Conservation (phyloP, 73 alveolate genomes). For the Tetrahymena borealis region DNA sequence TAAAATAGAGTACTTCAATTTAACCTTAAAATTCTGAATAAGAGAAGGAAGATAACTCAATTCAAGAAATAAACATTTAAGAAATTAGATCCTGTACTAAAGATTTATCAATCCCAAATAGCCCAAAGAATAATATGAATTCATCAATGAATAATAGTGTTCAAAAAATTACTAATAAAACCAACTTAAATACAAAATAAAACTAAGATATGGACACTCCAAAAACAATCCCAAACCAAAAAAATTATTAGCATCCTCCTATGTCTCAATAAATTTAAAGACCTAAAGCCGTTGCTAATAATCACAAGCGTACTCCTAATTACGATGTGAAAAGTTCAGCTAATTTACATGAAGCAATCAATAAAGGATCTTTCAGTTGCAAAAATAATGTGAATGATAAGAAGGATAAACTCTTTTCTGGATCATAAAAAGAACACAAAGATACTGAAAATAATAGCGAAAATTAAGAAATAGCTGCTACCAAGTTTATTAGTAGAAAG, state of each 20-base stretch:
- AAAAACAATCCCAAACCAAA: background rate
- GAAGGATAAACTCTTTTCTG: background rate
- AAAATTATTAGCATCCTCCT: background rate
- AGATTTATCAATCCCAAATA: background rate
- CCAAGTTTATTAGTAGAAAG: background rate
- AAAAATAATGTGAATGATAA: background rate
- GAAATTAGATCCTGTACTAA: background rate
- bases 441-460: slow-evolving; percentile 1
- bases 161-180: background rate
- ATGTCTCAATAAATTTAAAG: background rate
- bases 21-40: background rate
- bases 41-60: background rate
- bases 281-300: background rate
- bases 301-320: background rate
- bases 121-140: background rate
- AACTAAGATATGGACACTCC: background rate
- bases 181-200: background rate
- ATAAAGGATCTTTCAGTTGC: background rate
- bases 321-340: background rate
- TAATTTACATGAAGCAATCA: background rate
- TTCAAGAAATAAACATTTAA: background rate
- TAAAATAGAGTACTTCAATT: background rate
- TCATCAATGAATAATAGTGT: background rate
- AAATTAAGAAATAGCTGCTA: background rate
- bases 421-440: background rate